These are phyloP conservation scores for Botryococcus braunii DNA, from an alignment of 163 green algal genomes.

Conservation along the genomic window DNA sequence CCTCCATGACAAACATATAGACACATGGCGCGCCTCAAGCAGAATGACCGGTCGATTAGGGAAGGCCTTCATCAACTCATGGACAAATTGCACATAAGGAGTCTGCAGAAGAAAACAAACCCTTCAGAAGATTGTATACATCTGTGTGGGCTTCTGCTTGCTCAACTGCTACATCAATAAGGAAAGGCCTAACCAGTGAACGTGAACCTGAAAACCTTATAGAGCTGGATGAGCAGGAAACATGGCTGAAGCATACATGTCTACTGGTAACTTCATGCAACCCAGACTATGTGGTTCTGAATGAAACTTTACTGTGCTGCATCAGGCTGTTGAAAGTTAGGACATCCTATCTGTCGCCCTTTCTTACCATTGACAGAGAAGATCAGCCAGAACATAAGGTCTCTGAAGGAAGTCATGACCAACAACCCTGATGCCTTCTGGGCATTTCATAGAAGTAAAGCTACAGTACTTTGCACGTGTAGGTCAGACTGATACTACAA, in stretches of 20 bases:
- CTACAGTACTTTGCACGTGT: not conserved
- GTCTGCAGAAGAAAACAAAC: slow-evolving; percentile 4
- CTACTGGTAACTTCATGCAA: slow-evolving; percentile 1
- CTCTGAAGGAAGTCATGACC: no score
- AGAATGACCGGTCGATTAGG: slow-evolving; percentile 17
- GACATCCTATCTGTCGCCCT: no score
- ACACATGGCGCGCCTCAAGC: slow-evolving; percentile 9
- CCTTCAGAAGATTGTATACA: not conserved
- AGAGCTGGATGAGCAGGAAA: not conserved
- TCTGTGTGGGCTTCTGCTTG: not conserved
- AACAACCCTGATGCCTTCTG: no score
- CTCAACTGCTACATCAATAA: not conserved
- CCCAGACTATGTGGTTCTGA: no score
- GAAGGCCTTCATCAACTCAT: slow-evolving; percentile 16
- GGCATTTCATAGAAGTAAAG: not conserved
- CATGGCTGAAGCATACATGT: not conserved
- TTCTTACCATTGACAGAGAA: no score
- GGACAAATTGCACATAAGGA: slow-evolving; percentile 36
- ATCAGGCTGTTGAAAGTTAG: no score
- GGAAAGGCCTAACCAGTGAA: not conserved
- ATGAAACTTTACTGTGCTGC: no score
- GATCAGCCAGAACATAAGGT: no score
- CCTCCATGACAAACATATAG: slow-evolving; percentile 3
- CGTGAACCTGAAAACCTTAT: not conserved
- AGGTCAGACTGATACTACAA: no score